Conservation (phyloP, 148 eudicot genomes). For the Selenicereus undatus region DNA sequence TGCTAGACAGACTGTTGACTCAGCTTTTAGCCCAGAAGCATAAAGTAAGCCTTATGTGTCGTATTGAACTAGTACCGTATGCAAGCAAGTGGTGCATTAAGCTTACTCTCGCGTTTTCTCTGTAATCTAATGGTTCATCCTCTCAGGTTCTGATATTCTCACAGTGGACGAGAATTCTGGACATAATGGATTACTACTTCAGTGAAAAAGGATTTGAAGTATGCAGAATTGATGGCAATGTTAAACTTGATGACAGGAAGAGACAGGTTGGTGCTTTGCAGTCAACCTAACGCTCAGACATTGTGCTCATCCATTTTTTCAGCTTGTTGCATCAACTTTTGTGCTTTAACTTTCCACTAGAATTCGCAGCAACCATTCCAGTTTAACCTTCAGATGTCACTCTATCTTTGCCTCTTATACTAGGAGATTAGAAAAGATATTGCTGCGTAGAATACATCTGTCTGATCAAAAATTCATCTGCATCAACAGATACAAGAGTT, state of each 20-base stretch:
- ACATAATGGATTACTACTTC: slow-evolving; percentile 86
- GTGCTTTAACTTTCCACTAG: background rate
- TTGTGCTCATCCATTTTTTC: background rate
- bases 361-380: background rate
- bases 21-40: slow-evolving; percentile 75
- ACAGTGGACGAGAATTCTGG: slow-evolving; percentile 90
- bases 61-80: background rate
- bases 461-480: slow-evolving; percentile 14
- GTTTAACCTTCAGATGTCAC: background rate
- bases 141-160: slow-evolving; percentile 87
- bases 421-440: background rate
- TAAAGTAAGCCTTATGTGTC: slow-evolving; percentile 46
- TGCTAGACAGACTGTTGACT: slow-evolving; percentile 69
- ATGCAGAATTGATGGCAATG: slow-evolving; percentile 93
- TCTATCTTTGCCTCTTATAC: background rate
- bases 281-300: background rate
- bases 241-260: slow-evolving; percentile 79
- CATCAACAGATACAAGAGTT: slow-evolving; percentile 72
- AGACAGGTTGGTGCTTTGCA: slow-evolving; percentile 51
- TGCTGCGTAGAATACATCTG: background rate
- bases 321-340: background rate
- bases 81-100: background rate
- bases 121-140: background rate
- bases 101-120: background rate
- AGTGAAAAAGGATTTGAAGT: slow-evolving; percentile 73